Evolutionary conservation across 2,329 filamentous ascomycete species (phyloP), one percentile per base, ranked within the genome.

Genomic region (Leptosphaerulina australis): DNA sequence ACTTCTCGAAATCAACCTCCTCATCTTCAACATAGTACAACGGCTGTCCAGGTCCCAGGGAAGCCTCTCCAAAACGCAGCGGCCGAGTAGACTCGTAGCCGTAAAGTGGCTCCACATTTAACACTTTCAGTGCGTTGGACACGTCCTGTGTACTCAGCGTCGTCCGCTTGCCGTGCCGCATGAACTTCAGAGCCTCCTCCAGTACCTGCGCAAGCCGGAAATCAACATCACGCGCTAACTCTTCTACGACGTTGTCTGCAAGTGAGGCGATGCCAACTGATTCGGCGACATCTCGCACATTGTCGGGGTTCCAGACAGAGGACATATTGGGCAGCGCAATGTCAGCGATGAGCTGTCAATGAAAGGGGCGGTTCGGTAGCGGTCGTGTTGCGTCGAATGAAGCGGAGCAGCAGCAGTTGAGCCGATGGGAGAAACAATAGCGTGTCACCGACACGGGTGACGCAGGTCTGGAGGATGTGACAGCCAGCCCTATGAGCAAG

Each of bases 21-120:
- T 99, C 94, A 71, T 99, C 94, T 69, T 99, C 94, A 28, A 99
- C 88, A 71, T 99, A 99, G 75, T 93, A 99, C 17, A 99, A 78
- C 44, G 93, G 91, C 74, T 99, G 94, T 8, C 93, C 92, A 11
- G 92, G 91, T 0, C 94, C 94, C 53, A 99, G 79, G 50, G 90
- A 95, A 3, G 94, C 94, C 74, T 99, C 94, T 41, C 94, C 94
- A 68, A 95, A 99, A 45, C 89, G 84, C 64, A 99, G 77, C 20
- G 92, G 90, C 41, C 93, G 82, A 31, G 90, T 94, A 25, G 91
- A 92, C 69, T 97, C 93, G 76, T 99, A 99, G 15, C 94, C 94
- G 69, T 97, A 97, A 1, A 97, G 82, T 1, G 94, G 94, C 74
- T 99, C 94, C 18, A 97, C 90, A 66, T 97, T 91, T 39, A 99